A percentile compares a stretch with the other conserved stretches of the same genome.
Evolutionary conservation across 768 basidiomycete genomes (phyloP).

Genomic region (Daedalea quercina): DNA sequence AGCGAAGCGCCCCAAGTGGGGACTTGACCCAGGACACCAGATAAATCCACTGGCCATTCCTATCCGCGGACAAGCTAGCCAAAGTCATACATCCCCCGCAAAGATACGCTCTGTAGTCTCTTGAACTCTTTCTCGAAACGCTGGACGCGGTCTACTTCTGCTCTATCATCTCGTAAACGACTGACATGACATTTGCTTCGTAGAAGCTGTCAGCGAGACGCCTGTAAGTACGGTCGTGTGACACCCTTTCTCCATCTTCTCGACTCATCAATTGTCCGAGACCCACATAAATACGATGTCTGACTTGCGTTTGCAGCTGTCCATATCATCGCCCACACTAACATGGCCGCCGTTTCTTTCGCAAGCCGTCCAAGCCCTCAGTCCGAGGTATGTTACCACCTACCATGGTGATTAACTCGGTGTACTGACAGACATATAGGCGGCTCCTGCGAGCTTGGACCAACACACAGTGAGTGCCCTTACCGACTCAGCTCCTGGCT

Average conservation of each 20-base stretch:
- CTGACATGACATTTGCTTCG: not conserved
- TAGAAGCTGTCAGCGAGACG: not conserved
- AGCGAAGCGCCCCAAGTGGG: no score
- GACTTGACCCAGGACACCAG: no score
- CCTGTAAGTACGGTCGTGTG: conserved; percentile 3
- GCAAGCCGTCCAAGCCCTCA: not conserved
- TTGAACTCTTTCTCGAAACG: no score
- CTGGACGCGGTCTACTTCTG: not conserved
- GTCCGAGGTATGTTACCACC: not conserved
- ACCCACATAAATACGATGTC: not conserved
- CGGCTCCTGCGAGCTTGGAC: not conserved
- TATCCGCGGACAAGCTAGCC: no score
- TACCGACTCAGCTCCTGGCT: not conserved
- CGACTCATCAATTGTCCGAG: not conserved
- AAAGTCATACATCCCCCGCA: no score
- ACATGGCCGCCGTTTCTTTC: not conserved
- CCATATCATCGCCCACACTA: not conserved
- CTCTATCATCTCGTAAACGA: not conserved
- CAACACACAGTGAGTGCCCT: not conserved
- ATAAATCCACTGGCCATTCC: no score
- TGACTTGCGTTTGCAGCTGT: not conserved
- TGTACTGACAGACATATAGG: not conserved
- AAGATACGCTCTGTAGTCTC: no score
- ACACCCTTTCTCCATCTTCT: not conserved
- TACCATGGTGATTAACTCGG: not conserved